These are phyloP conservation scores for Astragalus membranaceus DNA, from an alignment of 306 rosid genomes.

Conservation along the genomic window DNA sequence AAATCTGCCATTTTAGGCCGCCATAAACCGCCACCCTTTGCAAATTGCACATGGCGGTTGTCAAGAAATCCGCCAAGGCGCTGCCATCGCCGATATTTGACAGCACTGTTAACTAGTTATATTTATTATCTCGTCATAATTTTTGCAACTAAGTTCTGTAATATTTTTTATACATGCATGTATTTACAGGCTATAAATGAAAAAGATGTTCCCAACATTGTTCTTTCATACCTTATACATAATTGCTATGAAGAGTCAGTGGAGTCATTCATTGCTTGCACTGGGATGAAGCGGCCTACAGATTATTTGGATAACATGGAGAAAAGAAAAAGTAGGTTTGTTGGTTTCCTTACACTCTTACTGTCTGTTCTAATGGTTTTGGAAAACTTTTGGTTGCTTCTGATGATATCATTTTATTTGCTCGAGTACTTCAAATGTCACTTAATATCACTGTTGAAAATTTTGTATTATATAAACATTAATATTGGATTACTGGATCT, in stretches of 20 bases:
- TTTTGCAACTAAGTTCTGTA: neutral
- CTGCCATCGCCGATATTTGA: no score
- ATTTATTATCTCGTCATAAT: neutral
- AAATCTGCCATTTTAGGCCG: no score
- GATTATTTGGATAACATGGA: constrained; percentile 67
- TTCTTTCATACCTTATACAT: constrained; percentile 81
- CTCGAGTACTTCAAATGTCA: neutral
- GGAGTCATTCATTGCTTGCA: constrained; percentile 62
- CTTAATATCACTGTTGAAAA: neutral
- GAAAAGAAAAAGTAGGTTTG: constrained; percentile 68
- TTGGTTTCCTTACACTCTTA: neutral
- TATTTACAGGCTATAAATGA: constrained; percentile 56
- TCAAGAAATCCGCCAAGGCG: no score
- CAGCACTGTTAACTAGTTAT: no score
- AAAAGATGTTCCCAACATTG: constrained; percentile 51
- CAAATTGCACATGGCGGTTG: no score
- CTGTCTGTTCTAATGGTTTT: neutral
- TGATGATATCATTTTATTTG: neutral
- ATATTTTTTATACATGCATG: neutral
- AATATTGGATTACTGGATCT: constrained; percentile 3
- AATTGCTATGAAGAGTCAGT: constrained; percentile 74
- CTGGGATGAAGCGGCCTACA: constrained; percentile 64
- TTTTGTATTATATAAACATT: neutral
- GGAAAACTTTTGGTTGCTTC: neutral
- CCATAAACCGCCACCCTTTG: no score